A percentile compares a stretch with the other conserved stretches of the same genome.
phyloP scores from a whole-genome alignment of 1,284 basidiomycete genomes.

The Ceratobasidium sp. region DNA sequence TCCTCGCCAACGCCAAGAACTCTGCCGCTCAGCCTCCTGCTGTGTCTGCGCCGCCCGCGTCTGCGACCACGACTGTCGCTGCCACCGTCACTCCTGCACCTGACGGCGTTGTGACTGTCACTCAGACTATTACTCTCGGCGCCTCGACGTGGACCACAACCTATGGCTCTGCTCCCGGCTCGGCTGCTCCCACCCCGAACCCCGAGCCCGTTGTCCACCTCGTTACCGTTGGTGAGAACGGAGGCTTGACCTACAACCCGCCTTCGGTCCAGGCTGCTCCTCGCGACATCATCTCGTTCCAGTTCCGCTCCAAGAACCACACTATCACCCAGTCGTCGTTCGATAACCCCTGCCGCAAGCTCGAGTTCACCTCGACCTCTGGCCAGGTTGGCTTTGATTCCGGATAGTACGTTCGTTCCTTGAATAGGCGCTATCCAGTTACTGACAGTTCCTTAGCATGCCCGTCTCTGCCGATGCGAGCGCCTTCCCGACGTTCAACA shows the following conservation, averaged over 20 bases:
- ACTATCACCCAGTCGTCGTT: slow-evolving; percentile 67
- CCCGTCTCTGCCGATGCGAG: slow-evolving; percentile 56
- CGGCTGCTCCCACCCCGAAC: slow-evolving; percentile 41
- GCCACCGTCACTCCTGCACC: slow-evolving; percentile 43
- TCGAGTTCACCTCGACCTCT: slow-evolving; percentile 56
- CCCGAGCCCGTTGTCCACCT: slow-evolving; percentile 56
- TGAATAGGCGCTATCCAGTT: not conserved
- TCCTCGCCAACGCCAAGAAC: slow-evolving; percentile 42
- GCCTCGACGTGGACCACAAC: slow-evolving; percentile 50
- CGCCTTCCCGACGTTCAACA: slow-evolving; percentile 59
- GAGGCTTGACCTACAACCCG: slow-evolving; percentile 58
- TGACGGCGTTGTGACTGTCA: slow-evolving; percentile 35
- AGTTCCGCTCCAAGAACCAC: slow-evolving; percentile 61
- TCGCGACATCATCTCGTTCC: slow-evolving; percentile 68
- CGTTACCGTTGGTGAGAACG: slow-evolving; percentile 59
- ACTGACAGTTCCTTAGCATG: slow-evolving; percentile 50
- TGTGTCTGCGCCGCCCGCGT: slow-evolving; percentile 2
- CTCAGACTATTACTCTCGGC: slow-evolving; percentile 48
- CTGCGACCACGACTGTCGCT: slow-evolving; percentile 44
- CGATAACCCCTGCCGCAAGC: slow-evolving; percentile 59
- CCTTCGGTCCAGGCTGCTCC: slow-evolving; percentile 61
- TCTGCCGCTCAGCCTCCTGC: slow-evolving; percentile 37
- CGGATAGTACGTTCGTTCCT: slow-evolving; percentile 51
- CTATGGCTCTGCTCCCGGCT: slow-evolving; percentile 43
- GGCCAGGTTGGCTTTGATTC: slow-evolving; percentile 66